Evolutionary conservation across 331 rosid species (phyloP).

Genomic region (Telfairia occidentalis): DNA sequence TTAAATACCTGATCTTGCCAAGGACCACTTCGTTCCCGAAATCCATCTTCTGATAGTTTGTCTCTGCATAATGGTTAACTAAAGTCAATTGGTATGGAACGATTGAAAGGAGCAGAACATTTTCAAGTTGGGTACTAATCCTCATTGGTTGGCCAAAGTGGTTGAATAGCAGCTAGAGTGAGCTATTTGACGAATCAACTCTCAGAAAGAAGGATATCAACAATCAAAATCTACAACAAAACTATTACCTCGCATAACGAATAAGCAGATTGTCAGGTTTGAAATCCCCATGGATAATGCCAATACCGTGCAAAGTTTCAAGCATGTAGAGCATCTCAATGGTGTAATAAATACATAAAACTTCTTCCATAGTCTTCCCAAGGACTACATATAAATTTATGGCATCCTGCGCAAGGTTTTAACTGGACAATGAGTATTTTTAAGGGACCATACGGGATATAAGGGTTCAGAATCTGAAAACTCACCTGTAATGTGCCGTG

Average conservation of each 20-base stretch:
- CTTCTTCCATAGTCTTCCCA: conserved; percentile 86
- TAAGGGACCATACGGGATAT: neutral
- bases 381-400: conserved; percentile 55
- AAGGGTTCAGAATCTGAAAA: conserved; percentile 1
- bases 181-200: neutral
- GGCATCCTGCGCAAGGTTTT: conserved; percentile 55
- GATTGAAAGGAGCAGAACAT: neutral
- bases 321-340: conserved; percentile 79
- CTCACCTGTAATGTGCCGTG: conserved; percentile 82
- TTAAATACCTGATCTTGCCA: conserved; percentile 71
- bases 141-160: neutral
- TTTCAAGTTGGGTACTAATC: neutral
- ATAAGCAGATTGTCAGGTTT: conserved; percentile 92
- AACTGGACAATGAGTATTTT: conserved; percentile 14
- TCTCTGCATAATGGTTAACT: conserved; percentile 37
- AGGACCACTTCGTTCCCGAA: conserved; percentile 50
- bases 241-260: conserved; percentile 69
- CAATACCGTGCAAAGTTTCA: conserved; percentile 62
- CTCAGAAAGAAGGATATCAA: neutral
- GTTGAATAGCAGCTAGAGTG: neutral
- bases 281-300: conserved; percentile 92
- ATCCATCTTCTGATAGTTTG: conserved; percentile 44
- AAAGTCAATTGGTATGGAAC: neutral
- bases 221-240: conserved; percentile 16
- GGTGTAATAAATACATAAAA: conserved; percentile 69